Percentiles rank a stretch among this genome's conserved stretches.
These are phyloP conservation scores for Phytophthora chlamydospora DNA, from an alignment of 352 stramenopile genomes.

Conservation along the genomic window DNA sequence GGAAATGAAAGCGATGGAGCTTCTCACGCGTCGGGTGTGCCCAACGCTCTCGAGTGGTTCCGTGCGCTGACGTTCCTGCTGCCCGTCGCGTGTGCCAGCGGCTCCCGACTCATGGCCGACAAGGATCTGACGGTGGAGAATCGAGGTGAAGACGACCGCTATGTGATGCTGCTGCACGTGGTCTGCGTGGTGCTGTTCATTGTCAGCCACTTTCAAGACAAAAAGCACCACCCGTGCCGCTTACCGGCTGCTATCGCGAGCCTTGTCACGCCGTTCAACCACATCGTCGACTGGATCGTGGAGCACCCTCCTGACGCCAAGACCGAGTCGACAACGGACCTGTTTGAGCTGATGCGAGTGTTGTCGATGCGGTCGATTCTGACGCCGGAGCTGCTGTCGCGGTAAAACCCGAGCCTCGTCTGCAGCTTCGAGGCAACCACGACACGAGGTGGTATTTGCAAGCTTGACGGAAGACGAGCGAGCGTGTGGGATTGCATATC, in stretches of 20 bases:
- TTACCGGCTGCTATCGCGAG: constrained; percentile 45
- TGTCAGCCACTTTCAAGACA: constrained; percentile 58
- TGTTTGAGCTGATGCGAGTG: constrained; percentile 77
- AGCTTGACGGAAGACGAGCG: constrained; percentile 8
- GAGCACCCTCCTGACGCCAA: constrained; percentile 58
- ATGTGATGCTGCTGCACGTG: constrained; percentile 80
- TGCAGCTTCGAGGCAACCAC: constrained; percentile 1
- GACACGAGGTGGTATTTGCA: constrained; percentile 8
- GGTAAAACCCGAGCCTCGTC: constrained; percentile 15
- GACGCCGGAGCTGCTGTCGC: constrained; percentile 40
- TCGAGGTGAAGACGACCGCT: constrained; percentile 77
- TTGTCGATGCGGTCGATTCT: constrained; percentile 60
- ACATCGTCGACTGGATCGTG: constrained; percentile 60
- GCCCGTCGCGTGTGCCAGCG: constrained; percentile 74
- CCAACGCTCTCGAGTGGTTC: constrained; percentile 72
- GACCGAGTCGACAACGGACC: constrained; percentile 58
- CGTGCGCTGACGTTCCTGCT: constrained; percentile 74
- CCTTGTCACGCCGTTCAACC: constrained; percentile 65
- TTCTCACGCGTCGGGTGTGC: constrained; percentile 36
- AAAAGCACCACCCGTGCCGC: constrained; percentile 42
- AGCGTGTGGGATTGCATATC: constrained; percentile 15
- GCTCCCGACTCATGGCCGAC: constrained; percentile 53
- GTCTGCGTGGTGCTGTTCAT: constrained; percentile 78
- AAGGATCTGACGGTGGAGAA: constrained; percentile 50
- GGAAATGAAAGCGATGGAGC: constrained; percentile 29